These are phyloP conservation scores for Phytophthora macrochlamydospora DNA, from an alignment of 352 stramenopile species.

Conservation along the genomic window DNA sequence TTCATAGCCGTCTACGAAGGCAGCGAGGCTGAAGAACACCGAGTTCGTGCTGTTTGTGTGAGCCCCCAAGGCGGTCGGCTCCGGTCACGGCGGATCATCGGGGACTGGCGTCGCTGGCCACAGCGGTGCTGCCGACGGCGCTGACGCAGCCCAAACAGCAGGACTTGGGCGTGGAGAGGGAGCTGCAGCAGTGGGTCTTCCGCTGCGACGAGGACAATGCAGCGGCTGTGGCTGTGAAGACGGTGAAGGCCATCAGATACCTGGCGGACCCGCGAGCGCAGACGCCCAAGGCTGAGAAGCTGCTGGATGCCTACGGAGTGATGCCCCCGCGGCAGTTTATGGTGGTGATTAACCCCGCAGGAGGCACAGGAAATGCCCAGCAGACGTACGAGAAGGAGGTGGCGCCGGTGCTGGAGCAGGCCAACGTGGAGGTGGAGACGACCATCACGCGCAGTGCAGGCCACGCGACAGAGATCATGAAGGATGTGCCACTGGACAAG, in stretches of 20 bases:
- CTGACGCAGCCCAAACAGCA: constrained; percentile 22
- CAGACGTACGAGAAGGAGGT: constrained; percentile 59
- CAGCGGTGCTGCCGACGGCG: constrained; percentile 22
- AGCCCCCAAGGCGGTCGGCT: constrained; percentile 15
- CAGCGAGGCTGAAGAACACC: constrained; percentile 21
- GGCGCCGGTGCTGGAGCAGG: constrained; percentile 56
- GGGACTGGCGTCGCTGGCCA: constrained; percentile 29
- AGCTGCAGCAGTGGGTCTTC: constrained; percentile 57
- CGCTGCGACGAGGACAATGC: constrained; percentile 35
- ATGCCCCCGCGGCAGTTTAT: constrained; percentile 51
- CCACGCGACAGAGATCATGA: constrained; percentile 64
- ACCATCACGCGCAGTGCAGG: constrained; percentile 53
- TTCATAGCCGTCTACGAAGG: constrained; percentile 31
- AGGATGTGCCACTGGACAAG: constrained; percentile 42
- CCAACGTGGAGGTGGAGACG: constrained; percentile 60
- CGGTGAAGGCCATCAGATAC: constrained; percentile 49
- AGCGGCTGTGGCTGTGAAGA: constrained; percentile 28
- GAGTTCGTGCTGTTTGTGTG: constrained; percentile 45
- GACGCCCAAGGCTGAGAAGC: constrained; percentile 30
- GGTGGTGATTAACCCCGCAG: constrained; percentile 73
- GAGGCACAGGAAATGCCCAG: constrained; percentile 56
- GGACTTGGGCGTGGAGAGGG: constrained; percentile 26
- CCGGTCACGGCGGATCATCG: constrained; percentile 18
- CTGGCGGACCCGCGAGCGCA: constrained; percentile 46
- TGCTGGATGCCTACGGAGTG: constrained; percentile 46